These are phyloP conservation scores for Globisporangium abappressorium DNA, from an alignment of 352 stramenopile species.

Conservation along the genomic window DNA sequence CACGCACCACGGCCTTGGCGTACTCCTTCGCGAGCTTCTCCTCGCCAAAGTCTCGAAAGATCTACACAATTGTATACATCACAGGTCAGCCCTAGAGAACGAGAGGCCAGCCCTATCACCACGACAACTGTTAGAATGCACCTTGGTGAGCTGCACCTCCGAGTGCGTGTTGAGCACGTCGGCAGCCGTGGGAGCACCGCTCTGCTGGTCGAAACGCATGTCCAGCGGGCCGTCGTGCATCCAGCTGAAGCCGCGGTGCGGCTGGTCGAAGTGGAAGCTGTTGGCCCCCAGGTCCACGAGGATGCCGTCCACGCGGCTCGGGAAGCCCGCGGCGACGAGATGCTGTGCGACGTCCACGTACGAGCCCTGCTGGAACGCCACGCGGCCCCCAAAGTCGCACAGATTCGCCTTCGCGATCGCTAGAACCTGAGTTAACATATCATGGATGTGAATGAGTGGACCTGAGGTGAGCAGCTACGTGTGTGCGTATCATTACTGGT, in stretches of 20 bases:
- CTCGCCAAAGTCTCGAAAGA: slow-evolving; percentile 72
- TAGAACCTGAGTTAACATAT: slow-evolving; percentile 28
- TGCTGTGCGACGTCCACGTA: slow-evolving; percentile 51
- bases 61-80: slow-evolving; percentile 16
- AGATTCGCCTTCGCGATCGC: slow-evolving; percentile 52
- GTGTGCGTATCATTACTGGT: not conserved
- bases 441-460: not conserved
- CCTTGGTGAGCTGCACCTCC: slow-evolving; percentile 67
- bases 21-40: slow-evolving; percentile 77
- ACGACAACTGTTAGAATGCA: not conserved
- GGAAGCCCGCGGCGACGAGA: slow-evolving; percentile 40
- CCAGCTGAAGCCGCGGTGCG: slow-evolving; percentile 68
- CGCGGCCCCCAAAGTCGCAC: slow-evolving; percentile 38
- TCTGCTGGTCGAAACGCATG: slow-evolving; percentile 74
- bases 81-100: not conserved
- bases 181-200: slow-evolving; percentile 35
- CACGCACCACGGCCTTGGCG: slow-evolving; percentile 73
- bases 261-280: slow-evolving; percentile 79
- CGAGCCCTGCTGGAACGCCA: slow-evolving; percentile 56
- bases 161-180: slow-evolving; percentile 69
- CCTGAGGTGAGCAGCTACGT: not conserved
- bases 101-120: not conserved
- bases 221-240: slow-evolving; percentile 72
- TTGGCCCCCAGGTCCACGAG: slow-evolving; percentile 80
- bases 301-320: slow-evolving; percentile 52